A percentile compares a stretch with the other conserved stretches of the same genome.
These are phyloP conservation scores for Cyclotella atomus DNA, from an alignment of 108 stramenopile genomes.

Conservation along the genomic window DNA sequence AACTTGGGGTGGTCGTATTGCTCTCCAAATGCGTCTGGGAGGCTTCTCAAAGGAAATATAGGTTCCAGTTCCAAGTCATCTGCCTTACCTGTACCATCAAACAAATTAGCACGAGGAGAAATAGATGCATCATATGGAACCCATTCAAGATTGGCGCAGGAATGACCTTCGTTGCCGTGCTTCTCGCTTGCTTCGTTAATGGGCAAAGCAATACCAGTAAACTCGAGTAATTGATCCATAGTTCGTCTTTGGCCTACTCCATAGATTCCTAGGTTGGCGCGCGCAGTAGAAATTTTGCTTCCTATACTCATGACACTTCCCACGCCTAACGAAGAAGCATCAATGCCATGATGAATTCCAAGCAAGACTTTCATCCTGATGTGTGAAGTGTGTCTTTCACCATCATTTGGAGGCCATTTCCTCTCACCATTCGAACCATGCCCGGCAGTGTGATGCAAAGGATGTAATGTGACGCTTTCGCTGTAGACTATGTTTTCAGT, in stretches of 20 bases:
- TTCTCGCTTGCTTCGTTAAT: slow-evolving; percentile 11
- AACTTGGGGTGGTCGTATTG: slow-evolving; percentile 46
- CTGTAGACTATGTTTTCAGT: slow-evolving; percentile 72
- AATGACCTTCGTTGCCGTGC: slow-evolving; percentile 46
- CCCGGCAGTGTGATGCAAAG: slow-evolving; percentile 49
- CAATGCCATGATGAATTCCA: slow-evolving; percentile 49
- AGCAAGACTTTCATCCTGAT: slow-evolving; percentile 51
- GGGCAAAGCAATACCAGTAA: slow-evolving; percentile 68
- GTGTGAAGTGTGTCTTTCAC: slow-evolving; percentile 41
- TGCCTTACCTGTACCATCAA: slow-evolving; percentile 59
- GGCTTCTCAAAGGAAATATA: slow-evolving; percentile 72
- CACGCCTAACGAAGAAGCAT: slow-evolving; percentile 31
- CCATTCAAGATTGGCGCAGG: slow-evolving; percentile 62
- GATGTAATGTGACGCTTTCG: slow-evolving; percentile 50
- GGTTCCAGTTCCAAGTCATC: slow-evolving; percentile 84
- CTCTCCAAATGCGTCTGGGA: slow-evolving; percentile 47
- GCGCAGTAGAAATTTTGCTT: slow-evolving; percentile 43
- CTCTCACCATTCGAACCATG: slow-evolving; percentile 72
- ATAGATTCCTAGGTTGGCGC: slow-evolving; percentile 83
- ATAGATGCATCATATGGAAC: slow-evolving; percentile 76
- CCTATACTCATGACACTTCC: slow-evolving; percentile 19
- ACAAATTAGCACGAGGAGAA: slow-evolving; percentile 78
- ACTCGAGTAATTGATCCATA: slow-evolving; percentile 72
- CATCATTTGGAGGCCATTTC: slow-evolving; percentile 58
- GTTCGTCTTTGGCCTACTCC: slow-evolving; percentile 81